phyloP scores from a whole-genome alignment of 2,329 filamentous ascomycete species.

The Triangularia verruculosa region DNA sequence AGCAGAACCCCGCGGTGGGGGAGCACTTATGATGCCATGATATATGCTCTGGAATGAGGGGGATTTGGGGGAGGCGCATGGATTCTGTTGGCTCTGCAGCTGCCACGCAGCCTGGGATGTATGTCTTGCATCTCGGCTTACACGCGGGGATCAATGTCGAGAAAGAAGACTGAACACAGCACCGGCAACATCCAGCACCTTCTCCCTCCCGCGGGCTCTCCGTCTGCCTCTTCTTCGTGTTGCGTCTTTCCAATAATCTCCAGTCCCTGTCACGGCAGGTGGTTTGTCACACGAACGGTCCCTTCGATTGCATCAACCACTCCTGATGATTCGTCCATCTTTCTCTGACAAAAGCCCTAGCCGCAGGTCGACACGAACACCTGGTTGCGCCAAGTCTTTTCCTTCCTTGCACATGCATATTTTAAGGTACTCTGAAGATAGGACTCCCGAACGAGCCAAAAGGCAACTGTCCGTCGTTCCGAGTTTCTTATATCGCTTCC shows the following conservation, averaged over 20 bases:
- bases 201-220: neutral
- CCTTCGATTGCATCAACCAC: constrained; percentile 6
- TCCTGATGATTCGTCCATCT: constrained; percentile 2
- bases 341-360: constrained; percentile 9
- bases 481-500: neutral
- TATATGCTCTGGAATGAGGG: neutral
- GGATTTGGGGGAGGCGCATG: neutral
- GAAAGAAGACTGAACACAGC: neutral
- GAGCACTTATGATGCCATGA: constrained; percentile 7
- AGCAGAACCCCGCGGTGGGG: neutral
- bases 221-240: constrained; percentile 1
- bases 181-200: neutral
- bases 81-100: constrained; percentile 22
- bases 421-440: constrained; percentile 28
- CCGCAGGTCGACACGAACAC: constrained; percentile 8
- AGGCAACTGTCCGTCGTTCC: neutral
- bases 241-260: constrained; percentile 5
- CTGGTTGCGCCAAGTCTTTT: constrained; percentile 6
- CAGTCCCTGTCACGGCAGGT: constrained; percentile 11
- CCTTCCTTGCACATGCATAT: constrained; percentile 9
- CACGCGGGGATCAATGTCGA: constrained; percentile 1
- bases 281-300: constrained; percentile 8
- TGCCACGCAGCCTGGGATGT: constrained; percentile 18
- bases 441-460: constrained; percentile 5
- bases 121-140: constrained; percentile 21